A percentile compares a stretch with the other conserved stretches of the same genome.
Conservation (phyloP, 305 asterid genomes). For the Ruellia speciosa region DNA sequence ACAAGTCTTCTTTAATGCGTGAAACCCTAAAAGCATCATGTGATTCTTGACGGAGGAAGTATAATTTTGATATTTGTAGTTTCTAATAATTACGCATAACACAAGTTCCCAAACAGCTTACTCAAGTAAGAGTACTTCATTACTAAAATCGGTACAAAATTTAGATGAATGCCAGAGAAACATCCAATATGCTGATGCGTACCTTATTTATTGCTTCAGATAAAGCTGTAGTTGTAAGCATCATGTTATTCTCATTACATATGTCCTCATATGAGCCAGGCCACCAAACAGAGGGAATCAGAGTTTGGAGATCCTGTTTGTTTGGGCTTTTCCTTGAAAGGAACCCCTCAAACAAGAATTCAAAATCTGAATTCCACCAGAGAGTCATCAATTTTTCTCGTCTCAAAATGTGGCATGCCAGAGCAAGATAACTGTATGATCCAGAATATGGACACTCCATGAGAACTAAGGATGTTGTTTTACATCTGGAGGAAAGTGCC, state of each 20-base stretch:
- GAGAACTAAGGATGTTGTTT: constrained; percentile 61
- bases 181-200: constrained; percentile 16
- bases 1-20: no score
- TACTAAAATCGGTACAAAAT: constrained; percentile 5
- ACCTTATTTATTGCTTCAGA: constrained; percentile 81
- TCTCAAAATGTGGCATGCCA: constrained; percentile 75
- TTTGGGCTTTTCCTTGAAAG: constrained; percentile 76
- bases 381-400: constrained; percentile 74
- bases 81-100: no score
- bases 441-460: constrained; percentile 89
- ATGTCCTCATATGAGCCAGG: constrained; percentile 81
- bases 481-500: constrained; percentile 77
- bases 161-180: constrained; percentile 7
- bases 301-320: constrained; percentile 75
- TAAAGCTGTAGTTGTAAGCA: constrained; percentile 73
- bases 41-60: no score
- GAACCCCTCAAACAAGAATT: constrained; percentile 71
- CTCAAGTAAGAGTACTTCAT: not conserved
- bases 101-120: no score
- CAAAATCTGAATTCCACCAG: constrained; percentile 82
- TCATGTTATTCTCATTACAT: constrained; percentile 71
- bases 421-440: constrained; percentile 68
- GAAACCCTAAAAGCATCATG: no score
- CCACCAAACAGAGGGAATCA: constrained; percentile 96
- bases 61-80: no score